A percentile compares a stretch with the other conserved stretches of the same genome.
Evolutionary conservation across 495 filamentous ascomycete genomes (phyloP).

Genomic region (Annulohypoxylon stygium): DNA sequence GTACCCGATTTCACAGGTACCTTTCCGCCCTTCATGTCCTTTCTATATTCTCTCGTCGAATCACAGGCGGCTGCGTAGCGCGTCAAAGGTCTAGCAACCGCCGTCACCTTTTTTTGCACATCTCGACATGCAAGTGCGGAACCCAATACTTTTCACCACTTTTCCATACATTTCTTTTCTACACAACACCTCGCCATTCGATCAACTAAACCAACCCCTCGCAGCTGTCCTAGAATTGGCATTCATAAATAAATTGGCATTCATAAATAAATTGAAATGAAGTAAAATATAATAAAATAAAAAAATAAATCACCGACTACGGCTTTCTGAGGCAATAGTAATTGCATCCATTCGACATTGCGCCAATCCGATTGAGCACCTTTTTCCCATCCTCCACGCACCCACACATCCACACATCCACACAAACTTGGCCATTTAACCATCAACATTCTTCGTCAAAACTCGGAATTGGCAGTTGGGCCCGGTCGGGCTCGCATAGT

Average conservation of each 20-base stretch:
- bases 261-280: too few relatives aligned
- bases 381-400: conserved; percentile 2
- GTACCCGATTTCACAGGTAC: conserved; percentile 7
- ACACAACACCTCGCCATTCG: neutral
- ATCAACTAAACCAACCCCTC: conserved; percentile 12
- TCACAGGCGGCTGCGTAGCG: conserved; percentile 54
- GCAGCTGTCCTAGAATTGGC: neutral
- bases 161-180: conserved; percentile 23
- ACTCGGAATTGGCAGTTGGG: conserved; percentile 32
- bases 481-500: conserved; percentile 55
- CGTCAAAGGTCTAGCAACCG: conserved; percentile 46
- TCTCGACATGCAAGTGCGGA: conserved; percentile 38
- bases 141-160: conserved; percentile 29
- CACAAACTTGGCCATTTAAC: conserved; percentile 13
- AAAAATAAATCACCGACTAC: neutral
- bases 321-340: neutral
- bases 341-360: conserved; percentile 21
- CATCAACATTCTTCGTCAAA: conserved; percentile 15
- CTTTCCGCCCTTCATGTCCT: conserved; percentile 13
- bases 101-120: conserved; percentile 43
- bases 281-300: too few relatives aligned
- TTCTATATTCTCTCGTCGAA: conserved; percentile 41
- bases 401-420: conserved; percentile 8
- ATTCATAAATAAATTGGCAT: too few relatives aligned
- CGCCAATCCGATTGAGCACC: conserved; percentile 19